Base-by-base conservation (phyloP, 768 basidiomycete genomes). In the Daedaleopsis sinensis region DNA sequence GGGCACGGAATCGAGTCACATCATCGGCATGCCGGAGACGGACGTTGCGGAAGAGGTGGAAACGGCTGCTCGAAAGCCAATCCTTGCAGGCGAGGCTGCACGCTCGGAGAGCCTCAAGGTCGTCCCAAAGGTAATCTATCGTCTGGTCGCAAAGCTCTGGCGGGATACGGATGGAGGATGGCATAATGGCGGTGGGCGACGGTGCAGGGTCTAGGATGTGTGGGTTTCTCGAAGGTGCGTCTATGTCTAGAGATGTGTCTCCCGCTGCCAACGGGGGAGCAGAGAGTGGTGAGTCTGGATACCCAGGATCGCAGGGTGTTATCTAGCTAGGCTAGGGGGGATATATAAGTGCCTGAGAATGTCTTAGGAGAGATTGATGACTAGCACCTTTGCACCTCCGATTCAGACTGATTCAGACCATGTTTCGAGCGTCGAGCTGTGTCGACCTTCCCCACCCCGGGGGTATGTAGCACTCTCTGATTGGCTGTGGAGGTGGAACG, bases 121-220 rank as follows among this genome's bases (percentile, higher is more conserved):
- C 72, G 59, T 71, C 68, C 67, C 68, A 69, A 35, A 71, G 65
- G 58, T 69, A 64, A 64, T 73, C 72, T 57, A 73, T 68, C 42
- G 68, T 63, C 65, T 66, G 59, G 58, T 71, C 70, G 35, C 62
- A 57, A 57, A 73, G 68, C 66, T 73, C 72, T 15, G 66, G 67
- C 8, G 71, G 71, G 46, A 72, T 38, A 43, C 32, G 62, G 27
- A 47, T 23, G 23, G 32, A 46, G 21, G 44, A n/a, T 13, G 39
- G 44, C 37, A 55, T 55, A n/a, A n/a, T n/a, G n/a, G n/a, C n/a
- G 36, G 47, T 15, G 43, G 46, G 48, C 36, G 15, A 8, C 9
- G 1, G 12, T 15, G 47, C 2, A 24, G 4, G 11, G 47, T 23
- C 3, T 32, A 32, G 27, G 27, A 32, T 32, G 27, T 32, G 39